Evolutionary conservation across 805 yeast genomes (phyloP), one percentile per base, ranked within the genome.

Genomic region (Tetrapisispora pingtungensis): DNA sequence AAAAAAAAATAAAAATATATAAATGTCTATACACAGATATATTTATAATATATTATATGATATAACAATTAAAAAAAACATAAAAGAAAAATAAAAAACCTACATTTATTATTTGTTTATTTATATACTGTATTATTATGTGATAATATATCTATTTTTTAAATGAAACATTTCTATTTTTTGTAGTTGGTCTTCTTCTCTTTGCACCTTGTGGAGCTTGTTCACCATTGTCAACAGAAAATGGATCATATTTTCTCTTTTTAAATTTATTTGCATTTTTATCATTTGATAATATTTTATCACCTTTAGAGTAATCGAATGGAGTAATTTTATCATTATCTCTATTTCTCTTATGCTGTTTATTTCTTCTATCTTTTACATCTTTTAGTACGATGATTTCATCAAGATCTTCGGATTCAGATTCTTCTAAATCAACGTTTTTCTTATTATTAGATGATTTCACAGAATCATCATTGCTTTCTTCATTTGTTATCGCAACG

Each of bases 191-290:
- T 28, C 44, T 53, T 37, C 58, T 55, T 49, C 68, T 74, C 62
- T 75, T 78, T 7, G 74, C 72, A n/a, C 73, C 71, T 50, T 64
- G 64, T 8, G 82, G 82, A 1, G 79, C 83, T 15, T 69, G 70
- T 14, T 33, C 43, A 20, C 41, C 50, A 24, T 69, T 62, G 6
- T 63, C 66, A 37, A 66, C 68, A 17, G 71, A 59, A 50, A 78
- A 81, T 4, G 88, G 87, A 61, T 81, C 81, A 49, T 76, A 81
- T 52, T 72, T 71, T 56, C 71, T 72, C 40, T 60, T 62, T 4
- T 51, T 55, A 15, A 51, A 48, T 35, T 49, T 59, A 41, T 50
- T 51, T 20, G 42, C 41, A 32, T 40, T 34, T 17, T 51, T 36
- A 36, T 50, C 30, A 30, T 38, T 24, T 22, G 47, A 47, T 46